A percentile compares a stretch with the other conserved stretches of the same genome.
phyloP scores from a whole-genome alignment of 116 monocot genomes.

The Cymodocea nodosa region DNA sequence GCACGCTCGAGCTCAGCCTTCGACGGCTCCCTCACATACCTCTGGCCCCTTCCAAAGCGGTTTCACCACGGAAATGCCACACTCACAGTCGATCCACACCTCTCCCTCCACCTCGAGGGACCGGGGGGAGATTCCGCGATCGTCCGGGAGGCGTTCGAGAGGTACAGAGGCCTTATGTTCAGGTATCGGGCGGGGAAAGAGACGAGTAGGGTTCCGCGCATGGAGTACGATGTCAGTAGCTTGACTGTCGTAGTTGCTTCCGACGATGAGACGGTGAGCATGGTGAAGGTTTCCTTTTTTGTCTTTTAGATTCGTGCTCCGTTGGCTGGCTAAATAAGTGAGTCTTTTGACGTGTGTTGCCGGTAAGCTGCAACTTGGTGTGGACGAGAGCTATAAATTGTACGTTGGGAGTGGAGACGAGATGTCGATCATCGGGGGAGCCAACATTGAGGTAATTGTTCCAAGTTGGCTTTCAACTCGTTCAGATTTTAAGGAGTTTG shows the following conservation, averaged over 20 bases:
- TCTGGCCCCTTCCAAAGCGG: slow-evolving; percentile 81
- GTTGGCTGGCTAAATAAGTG: neutral
- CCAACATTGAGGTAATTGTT: slow-evolving; percentile 54
- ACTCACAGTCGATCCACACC: slow-evolving; percentile 62
- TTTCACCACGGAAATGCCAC: slow-evolving; percentile 34
- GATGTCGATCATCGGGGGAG: slow-evolving; percentile 44
- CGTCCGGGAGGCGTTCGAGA: slow-evolving; percentile 58
- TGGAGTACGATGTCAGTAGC: slow-evolving; percentile 33
- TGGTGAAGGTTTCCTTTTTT: slow-evolving; percentile 3
- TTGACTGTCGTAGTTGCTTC: slow-evolving; percentile 58
- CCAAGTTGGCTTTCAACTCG: neutral
- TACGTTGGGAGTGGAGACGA: slow-evolving; percentile 25
- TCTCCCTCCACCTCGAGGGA: slow-evolving; percentile 31
- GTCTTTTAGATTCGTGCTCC: neutral
- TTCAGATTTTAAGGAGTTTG: neutral
- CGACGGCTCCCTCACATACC: slow-evolving; percentile 28
- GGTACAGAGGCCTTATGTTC: slow-evolving; percentile 57
- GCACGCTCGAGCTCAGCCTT: neutral
- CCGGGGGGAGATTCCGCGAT: slow-evolving; percentile 26
- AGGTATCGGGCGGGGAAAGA: slow-evolving; percentile 13
- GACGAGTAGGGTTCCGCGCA: neutral
- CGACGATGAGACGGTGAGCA: slow-evolving; percentile 59
- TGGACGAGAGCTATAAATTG: slow-evolving; percentile 84
- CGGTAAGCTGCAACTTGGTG: slow-evolving; percentile 67
- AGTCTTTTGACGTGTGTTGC: slow-evolving; percentile 2